These are phyloP conservation scores for Thecaphora thlaspeos DNA, from an alignment of 1,284 basidiomycete species.

Conservation along the genomic window DNA sequence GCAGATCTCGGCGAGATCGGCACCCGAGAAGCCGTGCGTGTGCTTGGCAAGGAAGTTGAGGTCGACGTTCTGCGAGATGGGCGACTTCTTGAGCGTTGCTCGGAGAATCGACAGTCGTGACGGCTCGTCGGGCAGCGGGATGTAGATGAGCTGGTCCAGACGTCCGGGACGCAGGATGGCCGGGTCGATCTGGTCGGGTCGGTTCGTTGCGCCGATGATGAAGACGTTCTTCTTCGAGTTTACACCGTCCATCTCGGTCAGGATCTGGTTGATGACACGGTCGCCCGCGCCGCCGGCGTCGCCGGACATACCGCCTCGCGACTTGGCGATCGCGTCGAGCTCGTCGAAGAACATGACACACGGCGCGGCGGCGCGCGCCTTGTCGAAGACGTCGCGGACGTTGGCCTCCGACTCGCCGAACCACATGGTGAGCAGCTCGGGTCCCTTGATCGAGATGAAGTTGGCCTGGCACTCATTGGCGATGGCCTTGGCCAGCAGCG, in stretches of 20 bases:
- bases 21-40: slow-evolving; percentile 98
- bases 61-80: slow-evolving; percentile 81
- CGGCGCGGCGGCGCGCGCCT: slow-evolving; percentile 95
- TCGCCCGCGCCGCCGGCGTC: slow-evolving; percentile 94
- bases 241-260: slow-evolving; percentile 99
- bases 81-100: slow-evolving; percentile 89
- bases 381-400: slow-evolving; percentile 98
- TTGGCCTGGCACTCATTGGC: slow-evolving; percentile 99
- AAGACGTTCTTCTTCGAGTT: slow-evolving; percentile 98
- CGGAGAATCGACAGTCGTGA: slow-evolving; percentile 88
- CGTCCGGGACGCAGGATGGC: slow-evolving; percentile 97
- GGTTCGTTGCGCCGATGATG: slow-evolving; percentile 97
- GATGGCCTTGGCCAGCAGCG: slow-evolving; percentile 90
- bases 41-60: slow-evolving; percentile 83
- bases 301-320: slow-evolving; percentile 76
- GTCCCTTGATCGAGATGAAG: slow-evolving; percentile 94
- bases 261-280: slow-evolving; percentile 93
- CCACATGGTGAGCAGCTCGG: slow-evolving; percentile 96
- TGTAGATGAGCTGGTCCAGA: slow-evolving; percentile 69
- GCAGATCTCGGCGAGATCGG: slow-evolving; percentile 97
- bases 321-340: slow-evolving; percentile 96
- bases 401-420: slow-evolving; percentile 99
- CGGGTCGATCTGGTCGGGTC: slow-evolving; percentile 97
- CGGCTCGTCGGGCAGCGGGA: slow-evolving; percentile 77
- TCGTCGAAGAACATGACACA: slow-evolving; percentile 99